These are phyloP conservation scores for Takashimella koratensis DNA, from an alignment of 1,284 basidiomycete genomes.

Conservation along the genomic window DNA sequence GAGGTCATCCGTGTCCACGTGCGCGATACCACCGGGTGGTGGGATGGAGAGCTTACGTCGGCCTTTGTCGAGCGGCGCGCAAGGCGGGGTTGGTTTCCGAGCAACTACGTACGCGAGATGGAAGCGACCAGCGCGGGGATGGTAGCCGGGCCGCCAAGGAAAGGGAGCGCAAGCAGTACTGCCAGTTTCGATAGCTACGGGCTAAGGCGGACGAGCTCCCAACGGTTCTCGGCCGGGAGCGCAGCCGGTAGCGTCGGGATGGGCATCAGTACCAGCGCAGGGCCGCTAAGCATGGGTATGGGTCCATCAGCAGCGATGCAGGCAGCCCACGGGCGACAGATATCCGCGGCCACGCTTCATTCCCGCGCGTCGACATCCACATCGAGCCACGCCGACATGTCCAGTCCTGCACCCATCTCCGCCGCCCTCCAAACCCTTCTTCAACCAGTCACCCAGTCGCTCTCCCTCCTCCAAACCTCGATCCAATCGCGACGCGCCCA, in stretches of 20 bases:
- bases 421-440: conserved; percentile 41
- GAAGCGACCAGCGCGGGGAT: conserved; percentile 1
- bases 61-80: conserved; percentile 19
- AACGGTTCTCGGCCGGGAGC: background rate
- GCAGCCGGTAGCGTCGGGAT: background rate
- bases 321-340: background rate
- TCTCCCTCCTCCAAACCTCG: conserved; percentile 79
- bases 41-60: conserved; percentile 82
- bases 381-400: conserved; percentile 4
- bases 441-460: conserved; percentile 66
- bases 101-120: conserved; percentile 54
- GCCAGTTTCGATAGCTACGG: background rate
- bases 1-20: conserved; percentile 87
- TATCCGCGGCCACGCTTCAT: conserved; percentile 8
- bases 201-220: background rate
- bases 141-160: background rate
- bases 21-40: conserved; percentile 88
- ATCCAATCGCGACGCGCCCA: conserved; percentile 61
- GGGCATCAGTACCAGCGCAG: background rate
- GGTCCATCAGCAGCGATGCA: background rate
- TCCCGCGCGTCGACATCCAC: conserved; percentile 12
- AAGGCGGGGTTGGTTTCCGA: conserved; percentile 96
- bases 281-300: background rate
- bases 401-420: conserved; percentile 11
- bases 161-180: background rate